Base-by-base conservation (phyloP, 2,329 filamentous ascomycete genomes). In the Tolypocladium inflatum region DNA sequence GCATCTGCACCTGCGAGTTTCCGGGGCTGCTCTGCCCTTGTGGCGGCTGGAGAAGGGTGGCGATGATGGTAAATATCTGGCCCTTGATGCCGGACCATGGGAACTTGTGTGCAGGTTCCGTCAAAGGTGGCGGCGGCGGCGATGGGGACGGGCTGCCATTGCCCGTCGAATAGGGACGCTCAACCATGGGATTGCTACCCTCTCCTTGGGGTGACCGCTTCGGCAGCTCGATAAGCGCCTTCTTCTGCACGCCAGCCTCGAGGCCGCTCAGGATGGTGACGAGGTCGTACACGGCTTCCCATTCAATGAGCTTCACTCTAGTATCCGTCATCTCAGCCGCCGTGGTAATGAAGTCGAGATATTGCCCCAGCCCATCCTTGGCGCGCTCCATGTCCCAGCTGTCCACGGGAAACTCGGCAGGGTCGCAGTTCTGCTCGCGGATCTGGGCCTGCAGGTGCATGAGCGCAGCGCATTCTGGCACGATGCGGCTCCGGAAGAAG, bases 341-440 rank as follows among this genome's bases (percentile, higher is more conserved):
- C 0, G 94, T 92, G 19, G 89, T 91, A 57, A 97, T 88, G 70
- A 97, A 96, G 65, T 97, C 92, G 2, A 97, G 83, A 68, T 96
- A 96, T 71, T 97, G 92, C 55, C 92, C 91, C 1, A 97, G 84
- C 0, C 93, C 93, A 67, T 97, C 93, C 70, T 96, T 96, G 59
- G 95, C 93, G 17, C 93, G 85, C 70, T 97, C 93, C 88, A 97
- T 96, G 67, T 97, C 93, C 93, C 93, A 97, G 53, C 91, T 82
- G 66, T 97, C 95, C 2, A 97, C 86, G 0, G 93, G 93, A 66
- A 97, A 97, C 67, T 97, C 92, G 61, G 90, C 85, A 0, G 90
- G 86, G 60, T 93, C 83, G 19, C 87, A 85, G 58, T 86, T 80
- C 38, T 87, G 86, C 45, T 87, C 85, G 48, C 90, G 87, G 39